Conservation (phyloP, 495 filamentous ascomycete species). For the Hypoxylon fragiforme region DNA sequence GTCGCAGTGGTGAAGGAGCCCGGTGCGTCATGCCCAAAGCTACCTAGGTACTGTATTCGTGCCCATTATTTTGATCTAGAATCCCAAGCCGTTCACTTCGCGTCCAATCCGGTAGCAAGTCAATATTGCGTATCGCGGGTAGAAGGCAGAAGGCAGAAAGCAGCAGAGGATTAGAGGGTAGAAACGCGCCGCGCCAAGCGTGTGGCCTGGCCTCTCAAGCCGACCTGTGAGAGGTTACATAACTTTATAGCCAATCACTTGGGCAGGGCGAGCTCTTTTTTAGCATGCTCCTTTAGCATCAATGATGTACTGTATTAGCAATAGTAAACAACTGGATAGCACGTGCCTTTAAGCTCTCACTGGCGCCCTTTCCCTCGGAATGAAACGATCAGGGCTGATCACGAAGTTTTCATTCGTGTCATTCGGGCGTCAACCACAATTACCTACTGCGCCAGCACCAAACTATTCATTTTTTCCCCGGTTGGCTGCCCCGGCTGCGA, state of each 20-base stretch:
- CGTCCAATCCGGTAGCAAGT: conserved; percentile 8
- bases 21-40: conserved; percentile 32
- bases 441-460: conserved; percentile 20
- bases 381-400: conserved; percentile 31
- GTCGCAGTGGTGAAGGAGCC: conserved; percentile 24
- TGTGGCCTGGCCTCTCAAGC: conserved; percentile 30
- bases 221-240: conserved; percentile 30
- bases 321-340: conserved; percentile 24
- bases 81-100: conserved; percentile 20
- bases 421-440: conserved; percentile 30
- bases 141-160: too few species aligned
- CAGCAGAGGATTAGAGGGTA: too few species aligned
- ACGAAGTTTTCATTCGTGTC: conserved; percentile 25
- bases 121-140: conserved; percentile 34
- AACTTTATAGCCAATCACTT: conserved; percentile 30
- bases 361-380: conserved; percentile 22
- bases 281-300: too few species aligned
- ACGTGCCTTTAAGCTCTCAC: conserved; percentile 29
- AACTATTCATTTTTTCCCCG: conserved; percentile 24
- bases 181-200: conserved; percentile 34
- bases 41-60: neutral
- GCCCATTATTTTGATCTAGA: conserved; percentile 28
- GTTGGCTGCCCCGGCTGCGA: conserved; percentile 28
- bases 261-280: conserved; percentile 29
- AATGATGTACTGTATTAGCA: too few species aligned